Evolutionary conservation across 768 basidiomycete genomes (phyloP).

Genomic region (Bullera alba): DNA sequence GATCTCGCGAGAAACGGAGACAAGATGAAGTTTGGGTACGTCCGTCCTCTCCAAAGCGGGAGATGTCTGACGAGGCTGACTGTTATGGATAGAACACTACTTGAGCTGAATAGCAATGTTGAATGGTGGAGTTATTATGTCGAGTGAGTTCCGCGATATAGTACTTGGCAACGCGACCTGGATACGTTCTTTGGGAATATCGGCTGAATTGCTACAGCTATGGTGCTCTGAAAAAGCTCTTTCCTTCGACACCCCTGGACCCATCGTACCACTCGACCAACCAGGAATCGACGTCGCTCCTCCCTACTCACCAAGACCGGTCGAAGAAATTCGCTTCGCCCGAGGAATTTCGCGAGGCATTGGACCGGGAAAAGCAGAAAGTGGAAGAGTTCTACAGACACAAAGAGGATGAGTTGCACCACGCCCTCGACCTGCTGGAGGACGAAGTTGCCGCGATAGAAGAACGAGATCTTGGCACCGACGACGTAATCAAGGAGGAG

Average conservation of each 20-base stretch:
- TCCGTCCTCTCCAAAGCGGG: neutral
- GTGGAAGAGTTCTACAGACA: slow-evolving; percentile 67
- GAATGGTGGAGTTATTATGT: slow-evolving; percentile 48
- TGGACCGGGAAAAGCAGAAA: slow-evolving; percentile 78
- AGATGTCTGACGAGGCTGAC: slow-evolving; percentile 3
- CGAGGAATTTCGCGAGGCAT: slow-evolving; percentile 60
- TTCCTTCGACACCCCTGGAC: slow-evolving; percentile 43
- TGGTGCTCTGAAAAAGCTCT: slow-evolving; percentile 47
- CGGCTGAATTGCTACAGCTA: slow-evolving; percentile 27
- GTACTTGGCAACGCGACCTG: neutral
- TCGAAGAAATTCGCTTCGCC: slow-evolving; percentile 28
- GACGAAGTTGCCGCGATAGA: slow-evolving; percentile 44
- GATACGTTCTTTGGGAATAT: neutral
- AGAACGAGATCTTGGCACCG: slow-evolving; percentile 37
- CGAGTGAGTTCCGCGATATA: slow-evolving; percentile 30
- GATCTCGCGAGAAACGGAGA: slow-evolving; percentile 24
- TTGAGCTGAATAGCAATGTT: slow-evolving; percentile 46
- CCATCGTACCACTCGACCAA: slow-evolving; percentile 37
- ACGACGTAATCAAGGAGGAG: slow-evolving; percentile 41
- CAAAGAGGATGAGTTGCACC: slow-evolving; percentile 63
- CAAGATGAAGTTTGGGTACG: slow-evolving; percentile 46
- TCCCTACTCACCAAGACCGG: slow-evolving; percentile 18
- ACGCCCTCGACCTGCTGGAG: slow-evolving; percentile 36
- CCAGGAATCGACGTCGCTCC: slow-evolving; percentile 39
- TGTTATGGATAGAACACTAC: slow-evolving; percentile 32